A percentile compares a stretch with the other conserved stretches of the same genome.
phyloP scores from a whole-genome alignment of 805 yeast genomes.

The Schwanniomyces yamadae region DNA sequence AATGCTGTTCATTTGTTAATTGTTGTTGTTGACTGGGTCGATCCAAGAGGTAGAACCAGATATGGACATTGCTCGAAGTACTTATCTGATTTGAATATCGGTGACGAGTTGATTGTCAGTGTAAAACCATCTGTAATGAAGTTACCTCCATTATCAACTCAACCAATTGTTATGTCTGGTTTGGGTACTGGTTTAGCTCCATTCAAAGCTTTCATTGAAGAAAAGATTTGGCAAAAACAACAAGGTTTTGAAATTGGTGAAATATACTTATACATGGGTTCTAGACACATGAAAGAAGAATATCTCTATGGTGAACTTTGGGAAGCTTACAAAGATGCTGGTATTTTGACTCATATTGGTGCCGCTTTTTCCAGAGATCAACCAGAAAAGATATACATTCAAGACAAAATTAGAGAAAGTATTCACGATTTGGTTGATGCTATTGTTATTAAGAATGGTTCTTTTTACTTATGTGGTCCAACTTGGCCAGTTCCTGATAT shows the following conservation, averaged over 20 bases:
- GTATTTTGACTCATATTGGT: constrained; percentile 88
- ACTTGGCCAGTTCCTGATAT: constrained; percentile 99
- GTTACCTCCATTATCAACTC: constrained; percentile 80
- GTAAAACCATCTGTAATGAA: constrained; percentile 98
- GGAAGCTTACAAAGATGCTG: constrained; percentile 95
- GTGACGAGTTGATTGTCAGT: constrained; percentile 85
- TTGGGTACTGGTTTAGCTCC: constrained; percentile 98
- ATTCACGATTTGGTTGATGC: constrained; percentile 74
- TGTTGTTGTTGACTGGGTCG: constrained; percentile 96
- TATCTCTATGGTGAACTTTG: constrained; percentile 94
- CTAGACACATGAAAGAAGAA: constrained; percentile 94
- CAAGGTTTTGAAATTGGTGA: constrained; percentile 91
- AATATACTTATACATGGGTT: constrained; percentile 82
- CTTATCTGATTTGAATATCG: constrained; percentile 73
- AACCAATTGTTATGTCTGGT: constrained; percentile 95
- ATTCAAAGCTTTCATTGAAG: constrained; percentile 95
- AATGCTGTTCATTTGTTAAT: constrained; percentile 87
- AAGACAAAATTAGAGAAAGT: constrained; percentile 84
- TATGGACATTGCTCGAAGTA: constrained; percentile 94
- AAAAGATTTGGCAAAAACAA: constrained; percentile 86
- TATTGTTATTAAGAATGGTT: constrained; percentile 74
- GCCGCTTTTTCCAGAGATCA: constrained; percentile 99
- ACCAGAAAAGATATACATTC: constrained; percentile 90
- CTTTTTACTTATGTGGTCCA: constrained; percentile 96
- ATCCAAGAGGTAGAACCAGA: constrained; percentile 78